Percentiles rank a stretch among this genome's conserved stretches.
Evolutionary conservation across 148 eudicot species (phyloP).

Genomic region (Diospyros lotus): DNA sequence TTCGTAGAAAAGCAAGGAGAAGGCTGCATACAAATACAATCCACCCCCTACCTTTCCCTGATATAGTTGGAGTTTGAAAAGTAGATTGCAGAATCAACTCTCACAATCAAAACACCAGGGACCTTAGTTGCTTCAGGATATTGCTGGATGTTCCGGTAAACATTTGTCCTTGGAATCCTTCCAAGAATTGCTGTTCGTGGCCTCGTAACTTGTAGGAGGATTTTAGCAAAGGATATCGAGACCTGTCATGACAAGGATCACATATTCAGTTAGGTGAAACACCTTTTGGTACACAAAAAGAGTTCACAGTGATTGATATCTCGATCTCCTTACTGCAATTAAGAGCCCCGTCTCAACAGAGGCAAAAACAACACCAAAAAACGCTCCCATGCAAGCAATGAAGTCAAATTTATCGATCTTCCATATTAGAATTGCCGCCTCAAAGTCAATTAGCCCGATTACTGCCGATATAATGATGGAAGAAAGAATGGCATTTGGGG

Average conservation of each 20-base stretch:
- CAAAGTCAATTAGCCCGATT: constrained; percentile 58
- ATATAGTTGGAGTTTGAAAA: constrained; percentile 78
- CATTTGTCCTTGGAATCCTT: constrained; percentile 63
- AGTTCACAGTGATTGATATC: background rate
- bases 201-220: constrained; percentile 80
- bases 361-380: constrained; percentile 69
- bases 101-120: constrained; percentile 64
- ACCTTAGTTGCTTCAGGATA: constrained; percentile 75
- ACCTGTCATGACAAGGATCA: constrained; percentile 39
- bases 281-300: background rate
- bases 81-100: constrained; percentile 84
- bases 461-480: constrained; percentile 87
- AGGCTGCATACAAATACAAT: no score
- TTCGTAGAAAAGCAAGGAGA: no score
- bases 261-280: background rate
- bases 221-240: constrained; percentile 71
- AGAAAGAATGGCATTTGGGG: constrained; percentile 25
- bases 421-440: constrained; percentile 73
- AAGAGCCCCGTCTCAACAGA: constrained; percentile 90
- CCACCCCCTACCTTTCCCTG: constrained; percentile 49
- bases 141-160: constrained; percentile 66
- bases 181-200: constrained; percentile 78
- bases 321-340: constrained; percentile 50
- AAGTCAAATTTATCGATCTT: constrained; percentile 73
- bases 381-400: constrained; percentile 62